Evolutionary conservation across 139 green algal genomes (phyloP).

Genomic region (Volvox africanus): DNA sequence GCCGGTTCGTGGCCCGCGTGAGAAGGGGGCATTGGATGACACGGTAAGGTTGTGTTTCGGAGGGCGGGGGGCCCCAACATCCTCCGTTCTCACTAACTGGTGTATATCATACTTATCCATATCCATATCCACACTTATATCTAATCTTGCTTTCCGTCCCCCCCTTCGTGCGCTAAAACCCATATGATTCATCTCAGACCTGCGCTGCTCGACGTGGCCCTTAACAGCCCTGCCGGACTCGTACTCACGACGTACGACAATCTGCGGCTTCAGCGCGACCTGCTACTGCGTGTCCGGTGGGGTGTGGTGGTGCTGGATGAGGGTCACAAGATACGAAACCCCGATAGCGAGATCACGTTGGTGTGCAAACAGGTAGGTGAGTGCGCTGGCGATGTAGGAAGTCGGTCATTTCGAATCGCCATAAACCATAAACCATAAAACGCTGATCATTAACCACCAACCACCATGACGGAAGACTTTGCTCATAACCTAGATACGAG

Average conservation of each 20-base stretch:
- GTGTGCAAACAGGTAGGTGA: slow-evolving; percentile 80
- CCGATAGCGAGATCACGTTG: slow-evolving; percentile 93
- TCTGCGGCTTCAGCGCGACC: slow-evolving; percentile 72
- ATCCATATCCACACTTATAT: neutral
- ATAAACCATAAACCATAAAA: too few species aligned
- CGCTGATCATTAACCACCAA: too few species aligned
- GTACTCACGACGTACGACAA: slow-evolving; percentile 95
- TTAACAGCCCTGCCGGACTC: slow-evolving; percentile 49
- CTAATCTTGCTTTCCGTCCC: neutral
- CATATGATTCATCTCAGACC: neutral
- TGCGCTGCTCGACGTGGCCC: slow-evolving; percentile 8
- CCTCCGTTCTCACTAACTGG: too few species aligned
- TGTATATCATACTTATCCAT: neutral
- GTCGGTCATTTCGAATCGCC: too few species aligned
- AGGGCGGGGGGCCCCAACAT: too few species aligned
- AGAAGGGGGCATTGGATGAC: too few species aligned
- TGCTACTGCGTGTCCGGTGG: slow-evolving; percentile 71
- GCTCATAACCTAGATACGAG: too few species aligned
- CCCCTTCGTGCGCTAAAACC: too few species aligned
- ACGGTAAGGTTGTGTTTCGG: too few species aligned
- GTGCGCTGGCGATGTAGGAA: neutral
- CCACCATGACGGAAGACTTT: too few species aligned
- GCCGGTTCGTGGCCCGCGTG: too few species aligned
- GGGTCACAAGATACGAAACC: slow-evolving; percentile 98
- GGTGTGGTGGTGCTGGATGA: slow-evolving; percentile 95